Base-by-base conservation (phyloP, 805 yeast species). In the Candida hungchunana region DNA sequence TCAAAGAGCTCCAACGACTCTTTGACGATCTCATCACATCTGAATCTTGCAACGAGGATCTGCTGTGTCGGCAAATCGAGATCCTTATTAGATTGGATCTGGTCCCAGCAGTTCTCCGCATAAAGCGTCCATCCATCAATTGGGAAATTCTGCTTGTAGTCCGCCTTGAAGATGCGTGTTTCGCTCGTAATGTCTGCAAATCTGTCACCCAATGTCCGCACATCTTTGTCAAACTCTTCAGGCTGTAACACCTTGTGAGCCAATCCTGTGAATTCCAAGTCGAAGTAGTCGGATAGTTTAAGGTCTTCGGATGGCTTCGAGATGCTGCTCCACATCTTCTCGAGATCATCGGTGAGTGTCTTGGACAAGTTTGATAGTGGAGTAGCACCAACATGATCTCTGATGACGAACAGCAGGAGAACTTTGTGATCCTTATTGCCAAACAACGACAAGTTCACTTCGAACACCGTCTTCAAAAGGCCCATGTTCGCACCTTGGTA, bases 401-500 rank as follows among this genome's bases (percentile, higher is more conserved):
- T 75, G 34, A 93, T 82, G 19, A 93, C 97, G 64, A 93, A 89
- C 43, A 93, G 63, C 26, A 86, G 55, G 28, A 85, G 65, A 27
- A 84, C 80, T 51, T 82, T 79, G 48, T 78, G 81, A 24, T 61
- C 55, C 31, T 58, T 66, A 29, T 74, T 68, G 32, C 89, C 90
- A 59, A 93, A 93, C 24, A 93, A 66, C 2, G 93, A 75, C 46
- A 93, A 64, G 58, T 93, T 90, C 21, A 93, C 98, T 56, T 93
- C 98, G 62, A 93, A 88, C 4, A 93, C 98, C 0, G 98, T 93
- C 56, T 89, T 89, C 48, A 93, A 68, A 29, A 93, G 65, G 2
- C 93, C 97, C 95, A 93, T 83, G 55, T 93, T 93, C 17, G 97
- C 97, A 34, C 98, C 98, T 59, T 90, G 97, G 56, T 93, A 93